Base-by-base conservation (phyloP, 108 stramenopile genomes). In the Aurantiochytrium sp. region DNA sequence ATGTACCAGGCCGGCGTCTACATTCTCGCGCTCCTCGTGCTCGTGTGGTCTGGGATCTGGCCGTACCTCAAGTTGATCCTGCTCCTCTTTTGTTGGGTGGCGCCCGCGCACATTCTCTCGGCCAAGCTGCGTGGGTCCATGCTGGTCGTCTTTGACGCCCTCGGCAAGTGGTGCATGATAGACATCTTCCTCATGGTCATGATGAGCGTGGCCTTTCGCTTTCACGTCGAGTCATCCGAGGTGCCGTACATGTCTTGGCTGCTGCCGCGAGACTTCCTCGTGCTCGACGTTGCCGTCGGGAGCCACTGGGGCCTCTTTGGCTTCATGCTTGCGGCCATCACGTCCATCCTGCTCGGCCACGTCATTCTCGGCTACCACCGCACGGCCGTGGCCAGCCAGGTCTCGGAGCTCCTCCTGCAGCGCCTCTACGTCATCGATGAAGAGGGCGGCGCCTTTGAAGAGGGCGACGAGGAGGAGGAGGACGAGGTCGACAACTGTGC, bases 161-260 rank as follows among this genome's bases (percentile, higher is more conserved):
- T 98, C 5, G 95, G 96, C 34, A 96, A 97, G 91, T 98, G 95
- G 90, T 95, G 95, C 22, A 91, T 98, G 55, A 95, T 98, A 24
- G 96, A 98, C 91, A 93, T 94, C 5, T 98, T 93, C 87, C 95
- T 97, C 0, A 87, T 97, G 68, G 94, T 97, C 22, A 90, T 98
- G 30, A 94, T 98, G 94, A 87, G 96, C 88, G 95, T 96, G 12
- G 95, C 96, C 15, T 98, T 98, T 87, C 94, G 95, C 65, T 96
- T 96, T 55, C 92, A 96, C 48, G 85, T 96, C 55, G 94, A 92
- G 30, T 96, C 27, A 55, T 87, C n/a, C 87, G 87, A 37, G 89
- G 42, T 52, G 85, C 86, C 24, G 15, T 95, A 37, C 93, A 95
- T 87, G 92, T 95, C n/a, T 94, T 91, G 68, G 94, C 95, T 42